These are phyloP conservation scores for Heteromeles arbutifolia DNA, from an alignment of 306 rosid species.

Conservation along the genomic window DNA sequence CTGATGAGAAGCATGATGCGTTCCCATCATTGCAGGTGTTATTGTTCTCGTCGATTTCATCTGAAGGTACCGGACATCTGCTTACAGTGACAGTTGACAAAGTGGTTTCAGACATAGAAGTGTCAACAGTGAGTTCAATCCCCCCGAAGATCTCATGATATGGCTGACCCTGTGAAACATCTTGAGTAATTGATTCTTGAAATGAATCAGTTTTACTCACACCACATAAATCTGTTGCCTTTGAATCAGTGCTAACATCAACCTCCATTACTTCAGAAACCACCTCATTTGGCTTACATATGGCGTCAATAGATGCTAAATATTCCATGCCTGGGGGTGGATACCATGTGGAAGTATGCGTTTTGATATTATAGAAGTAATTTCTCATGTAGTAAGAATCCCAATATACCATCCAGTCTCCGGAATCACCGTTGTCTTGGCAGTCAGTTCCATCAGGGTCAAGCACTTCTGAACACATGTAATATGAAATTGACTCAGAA, in stretches of 20 bases:
- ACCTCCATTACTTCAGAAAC: slow-evolving; percentile 18
- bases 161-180: slow-evolving; percentile 21
- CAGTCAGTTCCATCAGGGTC: slow-evolving; percentile 18
- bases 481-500: slow-evolving; percentile 37
- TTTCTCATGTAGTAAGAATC: slow-evolving; percentile 63
- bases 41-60: slow-evolving; percentile 31
- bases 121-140: slow-evolving; percentile 28
- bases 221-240: slow-evolving; percentile 27
- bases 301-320: slow-evolving; percentile 26
- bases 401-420: slow-evolving; percentile 72
- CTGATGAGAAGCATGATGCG: slow-evolving; percentile 26
- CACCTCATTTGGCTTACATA: slow-evolving; percentile 14
- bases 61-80: slow-evolving; percentile 30
- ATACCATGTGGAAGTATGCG: slow-evolving; percentile 62
- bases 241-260: slow-evolving; percentile 23
- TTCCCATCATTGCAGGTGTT: slow-evolving; percentile 20
- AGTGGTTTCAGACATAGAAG: slow-evolving; percentile 19
- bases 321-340: slow-evolving; percentile 71
- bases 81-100: slow-evolving; percentile 9
- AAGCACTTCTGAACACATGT: slow-evolving; percentile 23
- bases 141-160: slow-evolving; percentile 24
- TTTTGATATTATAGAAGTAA: slow-evolving; percentile 63
- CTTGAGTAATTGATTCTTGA: slow-evolving; percentile 28
- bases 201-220: slow-evolving; percentile 17
- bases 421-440: slow-evolving; percentile 25